Evolutionary conservation across 805 yeast genomes (phyloP).

Genomic region (Zygosaccharomyces siamensis): DNA sequence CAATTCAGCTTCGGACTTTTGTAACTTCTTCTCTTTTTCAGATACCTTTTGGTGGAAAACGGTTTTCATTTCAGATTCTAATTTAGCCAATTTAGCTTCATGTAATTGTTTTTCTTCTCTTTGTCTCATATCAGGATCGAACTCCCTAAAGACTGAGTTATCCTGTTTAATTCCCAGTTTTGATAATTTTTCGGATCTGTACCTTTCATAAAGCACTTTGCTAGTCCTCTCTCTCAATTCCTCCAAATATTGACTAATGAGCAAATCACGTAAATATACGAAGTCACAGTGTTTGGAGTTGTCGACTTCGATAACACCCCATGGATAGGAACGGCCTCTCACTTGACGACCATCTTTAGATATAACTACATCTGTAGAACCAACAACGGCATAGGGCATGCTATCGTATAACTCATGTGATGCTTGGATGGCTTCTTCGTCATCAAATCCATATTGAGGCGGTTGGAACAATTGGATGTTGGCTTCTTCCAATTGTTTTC

Average conservation of each 20-base stretch:
- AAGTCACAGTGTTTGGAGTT: constrained; percentile 93
- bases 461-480: constrained; percentile 76
- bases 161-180: constrained; percentile 90
- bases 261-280: constrained; percentile 77
- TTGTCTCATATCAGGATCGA: constrained; percentile 87
- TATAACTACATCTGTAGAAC: constrained; percentile 71
- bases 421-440: constrained; percentile 69
- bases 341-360: constrained; percentile 70
- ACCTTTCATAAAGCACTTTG: constrained; percentile 73
- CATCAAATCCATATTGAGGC: constrained; percentile 71
- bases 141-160: constrained; percentile 85
- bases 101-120: constrained; percentile 91
- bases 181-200: constrained; percentile 76
- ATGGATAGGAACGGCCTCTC: constrained; percentile 91
- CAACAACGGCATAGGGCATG: constrained; percentile 92
- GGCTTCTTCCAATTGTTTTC: constrained; percentile 70
- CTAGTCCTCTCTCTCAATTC: constrained; percentile 86
- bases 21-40: constrained; percentile 95
- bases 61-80: constrained; percentile 94
- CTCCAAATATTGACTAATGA: constrained; percentile 86
- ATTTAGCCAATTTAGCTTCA: constrained; percentile 86
- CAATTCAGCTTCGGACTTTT: constrained; percentile 93
- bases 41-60: constrained; percentile 95
- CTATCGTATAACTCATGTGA: constrained; percentile 61
- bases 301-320: constrained; percentile 96